These are phyloP conservation scores for Phytophthora ohioensis DNA, from an alignment of 352 stramenopile genomes.

Conservation along the genomic window DNA sequence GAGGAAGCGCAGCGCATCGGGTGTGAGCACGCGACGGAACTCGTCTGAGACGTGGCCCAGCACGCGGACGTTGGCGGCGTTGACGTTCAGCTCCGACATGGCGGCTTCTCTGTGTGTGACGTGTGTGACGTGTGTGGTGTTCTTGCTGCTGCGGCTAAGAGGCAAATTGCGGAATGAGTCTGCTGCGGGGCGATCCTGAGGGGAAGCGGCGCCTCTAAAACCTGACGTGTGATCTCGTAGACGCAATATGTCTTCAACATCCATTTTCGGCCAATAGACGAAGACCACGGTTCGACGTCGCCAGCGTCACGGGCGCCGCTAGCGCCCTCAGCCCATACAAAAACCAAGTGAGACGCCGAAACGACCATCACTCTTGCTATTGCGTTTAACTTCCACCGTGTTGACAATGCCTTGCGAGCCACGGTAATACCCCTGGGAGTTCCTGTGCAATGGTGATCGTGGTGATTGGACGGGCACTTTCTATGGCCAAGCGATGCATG, in stretches of 20 bases:
- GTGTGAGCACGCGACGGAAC: slow-evolving; percentile 89
- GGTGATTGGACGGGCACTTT: slow-evolving; percentile 43
- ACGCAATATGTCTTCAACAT: slow-evolving; percentile 32
- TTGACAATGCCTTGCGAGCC: slow-evolving; percentile 24
- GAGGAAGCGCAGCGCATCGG: slow-evolving; percentile 93
- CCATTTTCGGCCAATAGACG: slow-evolving; percentile 6
- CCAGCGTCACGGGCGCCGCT: slow-evolving; percentile 23
- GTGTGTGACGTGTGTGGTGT: neutral
- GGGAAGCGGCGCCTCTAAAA: slow-evolving; percentile 12
- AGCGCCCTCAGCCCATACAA: slow-evolving; percentile 1
- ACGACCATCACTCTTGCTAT: slow-evolving; percentile 25
- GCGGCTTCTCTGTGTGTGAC: slow-evolving; percentile 5
- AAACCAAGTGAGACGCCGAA: slow-evolving; percentile 14
- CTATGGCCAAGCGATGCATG: slow-evolving; percentile 15
- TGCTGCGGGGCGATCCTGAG: slow-evolving; percentile 17
- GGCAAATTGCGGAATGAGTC: slow-evolving; percentile 41
- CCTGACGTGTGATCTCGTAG: slow-evolving; percentile 4
- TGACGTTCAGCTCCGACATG: slow-evolving; percentile 63
- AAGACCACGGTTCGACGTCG: slow-evolving; percentile 9
- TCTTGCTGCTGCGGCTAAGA: slow-evolving; percentile 12
- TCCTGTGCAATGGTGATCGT: slow-evolving; percentile 27
- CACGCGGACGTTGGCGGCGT: slow-evolving; percentile 81
- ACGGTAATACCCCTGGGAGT: slow-evolving; percentile 9
- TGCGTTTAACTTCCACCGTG: slow-evolving; percentile 28
- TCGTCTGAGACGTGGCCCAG: slow-evolving; percentile 82